Conservation (phyloP, 2,329 filamentous ascomycete species). For the Sporothrix schenckii region DNA sequence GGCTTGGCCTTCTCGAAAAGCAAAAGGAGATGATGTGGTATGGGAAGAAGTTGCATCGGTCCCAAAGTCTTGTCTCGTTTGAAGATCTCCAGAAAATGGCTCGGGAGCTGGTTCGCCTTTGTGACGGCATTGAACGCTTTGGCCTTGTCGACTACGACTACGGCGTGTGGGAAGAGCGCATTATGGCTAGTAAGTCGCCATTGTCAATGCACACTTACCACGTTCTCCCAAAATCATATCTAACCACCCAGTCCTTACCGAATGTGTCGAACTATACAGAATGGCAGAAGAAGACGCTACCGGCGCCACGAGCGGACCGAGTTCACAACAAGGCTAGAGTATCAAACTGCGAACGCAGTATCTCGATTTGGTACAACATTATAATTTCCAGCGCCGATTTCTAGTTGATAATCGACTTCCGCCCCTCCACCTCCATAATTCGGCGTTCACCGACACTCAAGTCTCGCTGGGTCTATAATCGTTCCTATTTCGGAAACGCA, state of each 20-base stretch:
- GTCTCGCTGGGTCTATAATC: not conserved
- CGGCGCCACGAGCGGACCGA: conserved; percentile 36
- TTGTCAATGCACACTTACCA: conserved; percentile 35
- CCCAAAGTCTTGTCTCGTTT: conserved; percentile 66
- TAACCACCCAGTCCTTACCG: conserved; percentile 31
- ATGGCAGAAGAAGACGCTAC: conserved; percentile 44
- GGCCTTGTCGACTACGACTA: conserved; percentile 98
- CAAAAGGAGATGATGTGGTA: conserved; percentile 75
- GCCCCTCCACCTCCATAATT: not conserved
- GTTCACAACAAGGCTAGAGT: conserved; percentile 26
- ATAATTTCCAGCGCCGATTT: not conserved
- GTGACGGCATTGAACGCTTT: conserved; percentile 83
- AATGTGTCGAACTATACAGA: conserved; percentile 53
- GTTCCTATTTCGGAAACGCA: not conserved
- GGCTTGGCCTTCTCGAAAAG: conserved; percentile 79
- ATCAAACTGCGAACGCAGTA: not conserved
- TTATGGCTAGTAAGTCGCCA: conserved; percentile 70
- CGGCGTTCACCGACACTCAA: not conserved
- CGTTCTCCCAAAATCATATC: not conserved
- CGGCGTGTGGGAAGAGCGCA: conserved; percentile 93
- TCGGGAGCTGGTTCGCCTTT: conserved; percentile 77
- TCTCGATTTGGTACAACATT: not conserved
- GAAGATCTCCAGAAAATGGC: conserved; percentile 77
- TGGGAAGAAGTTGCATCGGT: conserved; percentile 59
- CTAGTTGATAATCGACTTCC: not conserved